These are phyloP conservation scores for Beauveria sp. DNA, from an alignment of 2,329 filamentous ascomycete species.

Conservation along the genomic window DNA sequence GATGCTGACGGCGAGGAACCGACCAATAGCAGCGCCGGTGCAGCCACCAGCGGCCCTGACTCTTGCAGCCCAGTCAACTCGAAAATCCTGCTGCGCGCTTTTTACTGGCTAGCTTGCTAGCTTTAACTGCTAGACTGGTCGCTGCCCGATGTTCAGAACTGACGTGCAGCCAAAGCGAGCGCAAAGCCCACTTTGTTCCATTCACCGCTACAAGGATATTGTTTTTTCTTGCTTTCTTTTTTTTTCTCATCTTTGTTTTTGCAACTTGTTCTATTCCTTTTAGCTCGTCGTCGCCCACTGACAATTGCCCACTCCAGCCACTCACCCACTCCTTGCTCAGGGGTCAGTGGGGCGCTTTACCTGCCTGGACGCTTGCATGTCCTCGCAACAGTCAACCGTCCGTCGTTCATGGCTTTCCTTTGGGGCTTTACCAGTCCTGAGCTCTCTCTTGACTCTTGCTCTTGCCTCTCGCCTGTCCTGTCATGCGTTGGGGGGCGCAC, in stretches of 20 bases:
- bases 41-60: background rate
- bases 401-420: too few relatives aligned
- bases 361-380: too few relatives aligned
- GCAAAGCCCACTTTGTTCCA: background rate
- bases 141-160: background rate
- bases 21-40: background rate
- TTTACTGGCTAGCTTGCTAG: background rate
- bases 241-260: background rate
- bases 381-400: too few relatives aligned
- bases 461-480: too few relatives aligned
- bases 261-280: background rate
- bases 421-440: too few relatives aligned
- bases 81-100: too few relatives aligned
- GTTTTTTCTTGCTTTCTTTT: background rate
- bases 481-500: too few relatives aligned
- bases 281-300: too few relatives aligned
- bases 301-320: too few relatives aligned
- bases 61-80: background rate
- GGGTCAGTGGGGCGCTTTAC: slow-evolving; percentile 2
- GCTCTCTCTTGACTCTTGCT: too few relatives aligned
- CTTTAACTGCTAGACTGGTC: background rate
- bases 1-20: background rate
- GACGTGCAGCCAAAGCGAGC: background rate
- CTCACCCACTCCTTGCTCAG: background rate
- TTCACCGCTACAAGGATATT: slow-evolving; percentile 2